Evolutionary conservation across 305 asterid species (phyloP).

Genomic region (Solanum hybrid): DNA sequence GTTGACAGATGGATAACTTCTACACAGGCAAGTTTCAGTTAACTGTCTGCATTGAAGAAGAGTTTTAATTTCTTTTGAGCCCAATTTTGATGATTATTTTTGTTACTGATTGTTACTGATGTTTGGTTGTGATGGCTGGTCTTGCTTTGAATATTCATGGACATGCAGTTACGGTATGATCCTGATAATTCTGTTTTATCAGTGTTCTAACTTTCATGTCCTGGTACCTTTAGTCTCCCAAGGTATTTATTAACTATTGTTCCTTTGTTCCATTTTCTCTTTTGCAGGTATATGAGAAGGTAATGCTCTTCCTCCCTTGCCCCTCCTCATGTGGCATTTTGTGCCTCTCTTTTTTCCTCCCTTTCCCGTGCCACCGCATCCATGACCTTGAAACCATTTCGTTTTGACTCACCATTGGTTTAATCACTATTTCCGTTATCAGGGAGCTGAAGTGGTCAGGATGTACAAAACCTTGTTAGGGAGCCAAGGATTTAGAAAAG

Average conservation of each 20-base stretch:
- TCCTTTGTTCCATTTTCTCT: constrained; percentile 10
- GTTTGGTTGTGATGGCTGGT: constrained; percentile 18
- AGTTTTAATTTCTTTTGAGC: not conserved
- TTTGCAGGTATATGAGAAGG: constrained; percentile 71
- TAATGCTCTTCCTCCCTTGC: constrained; percentile 7
- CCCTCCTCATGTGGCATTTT: not conserved
- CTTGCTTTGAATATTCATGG: constrained; percentile 20
- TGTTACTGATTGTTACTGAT: constrained; percentile 6
- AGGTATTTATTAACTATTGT: constrained; percentile 15
- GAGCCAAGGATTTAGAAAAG: constrained; percentile 82
- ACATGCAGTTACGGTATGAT: constrained; percentile 61
- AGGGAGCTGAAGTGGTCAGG: constrained; percentile 98
- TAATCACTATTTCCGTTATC: constrained; percentile 15
- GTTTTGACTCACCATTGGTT: not conserved
- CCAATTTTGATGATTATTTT: not conserved
- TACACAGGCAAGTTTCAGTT: constrained; percentile 55
- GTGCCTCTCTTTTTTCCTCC: not conserved
- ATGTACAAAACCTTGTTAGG: constrained; percentile 92
- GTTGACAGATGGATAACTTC: constrained; percentile 78
- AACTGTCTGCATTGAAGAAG: not conserved
- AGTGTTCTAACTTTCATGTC: not conserved
- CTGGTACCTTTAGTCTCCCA: not conserved
- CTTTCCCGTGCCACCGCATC: not conserved
- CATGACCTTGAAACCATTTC: not conserved
- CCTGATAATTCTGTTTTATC: not conserved